Evolutionary conservation across 139 green algal species (phyloP).

Genomic region (Tetradesmus lagerheimii): DNA sequence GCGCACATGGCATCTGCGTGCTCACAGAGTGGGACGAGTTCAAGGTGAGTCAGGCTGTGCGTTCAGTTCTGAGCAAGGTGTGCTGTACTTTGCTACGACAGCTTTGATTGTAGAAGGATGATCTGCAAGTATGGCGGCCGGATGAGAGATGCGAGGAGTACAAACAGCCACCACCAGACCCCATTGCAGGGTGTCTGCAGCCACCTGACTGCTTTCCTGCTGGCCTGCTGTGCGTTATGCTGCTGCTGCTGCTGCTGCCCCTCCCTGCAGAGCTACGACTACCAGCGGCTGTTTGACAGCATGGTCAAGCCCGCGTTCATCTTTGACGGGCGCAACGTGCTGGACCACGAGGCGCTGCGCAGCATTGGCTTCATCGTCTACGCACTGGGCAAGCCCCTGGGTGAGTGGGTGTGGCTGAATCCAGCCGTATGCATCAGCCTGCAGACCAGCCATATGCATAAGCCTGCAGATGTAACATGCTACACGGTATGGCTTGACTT

Average conservation of each 20-base stretch:
- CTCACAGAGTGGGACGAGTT: conserved; percentile 99
- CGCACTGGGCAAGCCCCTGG: conserved; percentile 97
- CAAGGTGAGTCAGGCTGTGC: conserved; percentile 74
- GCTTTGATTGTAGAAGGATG: no score
- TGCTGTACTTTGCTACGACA: background rate
- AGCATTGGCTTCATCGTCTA: conserved; percentile 99
- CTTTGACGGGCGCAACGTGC: conserved; percentile 97
- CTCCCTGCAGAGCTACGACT: conserved; percentile 71
- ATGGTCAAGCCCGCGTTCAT: conserved; percentile 99
- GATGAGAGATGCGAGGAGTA: no score
- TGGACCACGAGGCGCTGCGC: conserved; percentile 91
- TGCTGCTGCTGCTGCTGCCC: background rate
- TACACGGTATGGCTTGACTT: no score
- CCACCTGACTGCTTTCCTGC: background rate
- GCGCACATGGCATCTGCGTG: conserved; percentile 89
- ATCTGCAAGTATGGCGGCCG: background rate
- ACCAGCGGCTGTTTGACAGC: conserved; percentile 75
- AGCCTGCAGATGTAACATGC: no score
- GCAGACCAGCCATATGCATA: no score
- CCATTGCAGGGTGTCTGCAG: no score
- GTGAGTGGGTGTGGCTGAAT: background rate
- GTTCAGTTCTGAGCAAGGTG: background rate
- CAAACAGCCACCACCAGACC: no score
- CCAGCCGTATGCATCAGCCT: no score
- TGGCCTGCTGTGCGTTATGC: background rate